Evolutionary conservation across 306 rosid genomes (phyloP).

Genomic region (Dryas drummondii): DNA sequence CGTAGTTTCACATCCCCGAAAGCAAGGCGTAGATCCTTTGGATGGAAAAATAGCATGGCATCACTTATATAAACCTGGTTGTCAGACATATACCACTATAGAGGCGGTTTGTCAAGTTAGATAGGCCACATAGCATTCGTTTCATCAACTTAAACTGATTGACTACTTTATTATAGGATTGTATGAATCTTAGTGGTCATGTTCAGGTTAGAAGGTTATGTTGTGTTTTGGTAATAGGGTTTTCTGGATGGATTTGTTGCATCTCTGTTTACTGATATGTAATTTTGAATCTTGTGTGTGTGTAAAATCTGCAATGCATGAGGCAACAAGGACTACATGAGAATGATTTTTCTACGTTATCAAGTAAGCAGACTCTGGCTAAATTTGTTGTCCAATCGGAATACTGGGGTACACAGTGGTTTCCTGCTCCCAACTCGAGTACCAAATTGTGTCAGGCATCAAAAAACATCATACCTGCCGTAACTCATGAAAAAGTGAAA

Average conservation of each 20-base stretch:
- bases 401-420: no score
- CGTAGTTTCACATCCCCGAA: slow-evolving; percentile 73
- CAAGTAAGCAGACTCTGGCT: no score
- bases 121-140: slow-evolving; percentile 5
- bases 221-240: slow-evolving; percentile 15
- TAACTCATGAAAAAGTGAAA: no score
- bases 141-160: slow-evolving; percentile 12
- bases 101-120: slow-evolving; percentile 12
- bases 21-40: slow-evolving; percentile 49
- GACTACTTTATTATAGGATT: slow-evolving; percentile 13
- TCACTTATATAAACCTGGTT: slow-evolving; percentile 39
- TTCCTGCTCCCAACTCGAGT: no score
- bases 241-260: slow-evolving; percentile 19
- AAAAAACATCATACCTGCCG: no score
- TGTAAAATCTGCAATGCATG: background rate
- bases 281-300: background rate
- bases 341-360: no score
- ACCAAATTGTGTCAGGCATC: no score
- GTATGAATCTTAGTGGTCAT: slow-evolving; percentile 14
- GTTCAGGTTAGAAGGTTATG: slow-evolving; percentile 10
- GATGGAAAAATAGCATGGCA: slow-evolving; percentile 62
- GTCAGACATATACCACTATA: background rate
- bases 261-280: slow-evolving; percentile 17
- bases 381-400: no score
- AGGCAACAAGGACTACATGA: background rate